phyloP scores from a whole-genome alignment of 2,329 filamentous ascomycete species.

The Epichloe sibirici region DNA sequence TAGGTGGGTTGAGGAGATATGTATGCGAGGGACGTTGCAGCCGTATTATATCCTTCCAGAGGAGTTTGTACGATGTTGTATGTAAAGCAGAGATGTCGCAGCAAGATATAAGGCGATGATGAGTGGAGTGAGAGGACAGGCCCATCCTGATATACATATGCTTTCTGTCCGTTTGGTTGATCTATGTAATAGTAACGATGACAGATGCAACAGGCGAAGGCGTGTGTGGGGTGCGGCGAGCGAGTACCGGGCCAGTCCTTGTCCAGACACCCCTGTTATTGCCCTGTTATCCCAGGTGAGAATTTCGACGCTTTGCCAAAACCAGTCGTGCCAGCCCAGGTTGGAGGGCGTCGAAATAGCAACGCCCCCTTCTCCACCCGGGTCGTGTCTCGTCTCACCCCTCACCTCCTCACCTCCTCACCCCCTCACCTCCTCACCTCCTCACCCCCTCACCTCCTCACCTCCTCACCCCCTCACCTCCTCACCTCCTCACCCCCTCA shows the following conservation, averaged over 20 bases:
- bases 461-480: no score
- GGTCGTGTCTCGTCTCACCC: not conserved
- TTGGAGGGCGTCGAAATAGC: not conserved
- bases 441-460: no score
- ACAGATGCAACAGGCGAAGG: not conserved
- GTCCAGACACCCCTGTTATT: no score
- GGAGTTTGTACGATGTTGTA: not conserved
- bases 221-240: not conserved
- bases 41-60: not conserved
- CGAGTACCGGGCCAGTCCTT: no score
- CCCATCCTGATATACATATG: conserved; percentile 5
- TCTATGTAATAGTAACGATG: not conserved
- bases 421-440: no score
- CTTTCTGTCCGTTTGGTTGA: not conserved
- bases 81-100: not conserved
- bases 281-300: not conserved
- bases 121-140: conserved; percentile 3
- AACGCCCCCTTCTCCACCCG: not conserved
- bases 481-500: no score
- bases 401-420: no score
- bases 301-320: not conserved
- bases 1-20: not conserved
- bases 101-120: not conserved
- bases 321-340: not conserved
- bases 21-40: not conserved